A percentile compares a stretch with the other conserved stretches of the same genome.
Conservation (phyloP, 768 basidiomycete genomes). For the Termitomyces bulborhizus region DNA sequence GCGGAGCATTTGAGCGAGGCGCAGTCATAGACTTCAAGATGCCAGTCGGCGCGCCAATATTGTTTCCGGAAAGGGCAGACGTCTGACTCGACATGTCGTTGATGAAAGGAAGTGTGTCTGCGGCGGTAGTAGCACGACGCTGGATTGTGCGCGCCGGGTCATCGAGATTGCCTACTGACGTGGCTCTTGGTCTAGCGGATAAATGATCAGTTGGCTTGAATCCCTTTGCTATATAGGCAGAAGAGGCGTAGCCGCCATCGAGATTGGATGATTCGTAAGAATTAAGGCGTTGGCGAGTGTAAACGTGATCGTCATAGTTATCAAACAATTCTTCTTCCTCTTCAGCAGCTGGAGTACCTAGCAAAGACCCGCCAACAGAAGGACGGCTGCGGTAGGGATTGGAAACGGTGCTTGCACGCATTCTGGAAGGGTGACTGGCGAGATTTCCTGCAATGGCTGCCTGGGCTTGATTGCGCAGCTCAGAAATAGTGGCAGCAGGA, state of each 20-base stretch:
- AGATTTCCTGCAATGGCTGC: conserved; percentile 84
- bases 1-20: conserved; percentile 40
- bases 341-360: conserved; percentile 61
- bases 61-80: conserved; percentile 32
- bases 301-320: conserved; percentile 45
- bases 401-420: conserved; percentile 89
- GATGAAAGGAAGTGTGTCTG: conserved; percentile 53
- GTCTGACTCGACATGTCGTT: conserved; percentile 46
- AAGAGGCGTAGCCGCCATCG: conserved; percentile 46
- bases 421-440: conserved; percentile 62
- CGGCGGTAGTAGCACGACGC: conserved; percentile 50
- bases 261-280: conserved; percentile 52
- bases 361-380: conserved; percentile 50
- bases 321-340: conserved; percentile 75
- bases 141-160: conserved; percentile 69
- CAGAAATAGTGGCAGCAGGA: conserved; percentile 84
- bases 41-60: conserved; percentile 35
- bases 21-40: conserved; percentile 50
- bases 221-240: conserved; percentile 62
- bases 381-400: conserved; percentile 79
- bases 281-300: conserved; percentile 52
- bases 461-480: conserved; percentile 85
- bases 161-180: conserved; percentile 84
- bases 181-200: conserved; percentile 67
- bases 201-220: conserved; percentile 75